phyloP scores from a whole-genome alignment of 352 stramenopile species.

The Peronospora destructor region DNA sequence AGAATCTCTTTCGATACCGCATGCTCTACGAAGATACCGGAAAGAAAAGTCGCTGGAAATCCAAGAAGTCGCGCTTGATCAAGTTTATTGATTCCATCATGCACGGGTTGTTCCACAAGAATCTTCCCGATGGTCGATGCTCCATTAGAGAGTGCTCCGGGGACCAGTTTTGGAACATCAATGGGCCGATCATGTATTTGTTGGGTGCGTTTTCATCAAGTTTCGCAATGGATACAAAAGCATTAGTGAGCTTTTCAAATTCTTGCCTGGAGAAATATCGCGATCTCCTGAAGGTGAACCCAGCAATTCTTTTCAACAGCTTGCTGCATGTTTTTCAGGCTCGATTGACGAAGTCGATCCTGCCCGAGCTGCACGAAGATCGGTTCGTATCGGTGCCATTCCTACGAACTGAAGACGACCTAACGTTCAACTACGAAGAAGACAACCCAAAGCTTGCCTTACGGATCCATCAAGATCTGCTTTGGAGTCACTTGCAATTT shows the following conservation, averaged over 20 bases:
- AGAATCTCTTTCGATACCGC: conserved; percentile 62
- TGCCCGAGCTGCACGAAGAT: conserved; percentile 52
- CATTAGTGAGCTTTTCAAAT: conserved; percentile 2
- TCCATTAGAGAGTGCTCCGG: conserved; percentile 35
- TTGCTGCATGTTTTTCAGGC: conserved; percentile 52
- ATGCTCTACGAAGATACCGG: conserved; percentile 46
- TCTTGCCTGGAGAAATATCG: conserved; percentile 43
- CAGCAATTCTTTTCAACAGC: conserved; percentile 48
- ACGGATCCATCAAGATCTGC: conserved; percentile 30
- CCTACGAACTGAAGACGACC: conserved; percentile 40
- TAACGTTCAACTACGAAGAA: conserved; percentile 56
- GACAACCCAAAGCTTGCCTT: conserved; percentile 44
- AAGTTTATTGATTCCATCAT: conserved; percentile 68
- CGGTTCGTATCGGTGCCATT: conserved; percentile 52
- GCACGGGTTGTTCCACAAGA: conserved; percentile 50
- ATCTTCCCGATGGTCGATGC: conserved; percentile 23
- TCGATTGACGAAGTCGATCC: conserved; percentile 39
- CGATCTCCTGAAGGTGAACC: conserved; percentile 42
- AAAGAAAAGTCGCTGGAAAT: conserved; percentile 42
- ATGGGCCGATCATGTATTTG: conserved; percentile 53
- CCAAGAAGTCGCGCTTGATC: conserved; percentile 48
- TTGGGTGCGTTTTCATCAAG: conserved; percentile 57
- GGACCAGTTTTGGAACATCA: conserved; percentile 71
- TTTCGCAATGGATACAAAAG: conserved; percentile 36
- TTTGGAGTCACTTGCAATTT: conserved; percentile 47